Percentiles rank a stretch among this genome's conserved stretches.
Evolutionary conservation across 2,329 filamentous ascomycete species (phyloP).

Genomic region (Ophiostoma triangulosporum): DNA sequence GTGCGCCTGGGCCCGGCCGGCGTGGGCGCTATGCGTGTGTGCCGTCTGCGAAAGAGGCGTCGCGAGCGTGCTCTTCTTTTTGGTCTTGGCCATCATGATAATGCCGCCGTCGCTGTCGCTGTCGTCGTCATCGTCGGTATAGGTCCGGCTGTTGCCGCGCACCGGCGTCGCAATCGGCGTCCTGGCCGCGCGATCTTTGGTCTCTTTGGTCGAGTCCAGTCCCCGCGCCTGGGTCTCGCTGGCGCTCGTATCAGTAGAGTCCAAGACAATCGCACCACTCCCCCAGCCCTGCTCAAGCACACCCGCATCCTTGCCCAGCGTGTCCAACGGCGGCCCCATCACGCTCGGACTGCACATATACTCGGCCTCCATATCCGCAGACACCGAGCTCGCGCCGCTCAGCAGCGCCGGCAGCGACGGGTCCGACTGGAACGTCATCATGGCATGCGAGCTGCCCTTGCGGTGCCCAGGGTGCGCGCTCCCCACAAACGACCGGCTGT

Average conservation of each 20-base stretch:
- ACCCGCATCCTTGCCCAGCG: not conserved
- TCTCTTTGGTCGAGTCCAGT: not conserved
- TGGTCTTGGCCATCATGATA: constrained; percentile 38
- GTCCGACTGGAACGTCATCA: constrained; percentile 45
- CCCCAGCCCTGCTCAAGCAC: constrained; percentile 14
- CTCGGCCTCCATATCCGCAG: constrained; percentile 48
- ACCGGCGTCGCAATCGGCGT: constrained; percentile 5
- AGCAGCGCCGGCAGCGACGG: constrained; percentile 50
- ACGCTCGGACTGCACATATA: constrained; percentile 33
- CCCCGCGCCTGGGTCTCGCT: not conserved
- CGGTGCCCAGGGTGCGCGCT: not conserved
- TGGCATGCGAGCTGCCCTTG: constrained; percentile 31
- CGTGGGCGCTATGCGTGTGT: not conserved
- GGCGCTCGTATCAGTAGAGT: too few species aligned
- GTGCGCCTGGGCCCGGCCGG: constrained; percentile 15
- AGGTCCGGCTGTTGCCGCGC: constrained; percentile 7
- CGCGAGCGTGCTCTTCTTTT: constrained; percentile 23
- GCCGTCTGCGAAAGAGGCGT: constrained; percentile 8
- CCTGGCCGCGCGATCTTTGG: not conserved
- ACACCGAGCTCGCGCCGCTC: constrained; percentile 51
- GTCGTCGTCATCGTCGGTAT: constrained; percentile 28
- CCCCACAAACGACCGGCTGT: constrained; percentile 20
- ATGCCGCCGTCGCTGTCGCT: constrained; percentile 43
- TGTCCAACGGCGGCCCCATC: not conserved
- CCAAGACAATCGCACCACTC: too few species aligned